Percentiles rank a stretch among this genome's conserved stretches.
Evolutionary conservation across 306 rosid genomes (phyloP).

Genomic region (Styphnolobium japonicum): DNA sequence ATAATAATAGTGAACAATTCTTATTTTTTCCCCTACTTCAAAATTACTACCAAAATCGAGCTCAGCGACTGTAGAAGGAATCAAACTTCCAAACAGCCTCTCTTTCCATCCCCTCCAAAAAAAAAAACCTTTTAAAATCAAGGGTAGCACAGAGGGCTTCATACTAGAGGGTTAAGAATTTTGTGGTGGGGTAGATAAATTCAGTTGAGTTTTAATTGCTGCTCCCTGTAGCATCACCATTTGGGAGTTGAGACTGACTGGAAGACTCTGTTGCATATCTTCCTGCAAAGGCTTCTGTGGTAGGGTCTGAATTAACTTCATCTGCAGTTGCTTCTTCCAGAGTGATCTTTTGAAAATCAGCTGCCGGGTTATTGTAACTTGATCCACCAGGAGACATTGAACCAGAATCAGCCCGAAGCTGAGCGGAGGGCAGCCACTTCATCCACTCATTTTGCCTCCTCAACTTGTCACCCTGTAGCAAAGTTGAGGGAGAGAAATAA

Average conservation of each 20-base stretch:
- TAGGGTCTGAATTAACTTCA: conserved; percentile 23
- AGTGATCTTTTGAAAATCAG: conserved; percentile 47
- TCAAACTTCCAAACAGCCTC: conserved; percentile 26
- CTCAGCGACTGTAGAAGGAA: conserved; percentile 34
- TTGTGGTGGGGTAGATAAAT: conserved; percentile 24
- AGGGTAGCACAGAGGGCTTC: not conserved
- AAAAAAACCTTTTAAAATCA: not conserved
- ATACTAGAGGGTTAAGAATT: conserved; percentile 26
- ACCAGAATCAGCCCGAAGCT: conserved; percentile 30
- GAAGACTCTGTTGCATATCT: conserved; percentile 19
- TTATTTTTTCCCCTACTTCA: conserved; percentile 43
- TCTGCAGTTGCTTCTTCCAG: conserved; percentile 34
- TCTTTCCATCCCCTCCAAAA: conserved; percentile 5
- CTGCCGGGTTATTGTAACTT: conserved; percentile 22
- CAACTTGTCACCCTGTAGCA: conserved; percentile 64
- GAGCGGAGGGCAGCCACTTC: conserved; percentile 49
- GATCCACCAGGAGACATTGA: conserved; percentile 31
- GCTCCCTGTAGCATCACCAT: conserved; percentile 34
- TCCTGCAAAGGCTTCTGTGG: conserved; percentile 23
- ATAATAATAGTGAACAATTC: conserved; percentile 23
- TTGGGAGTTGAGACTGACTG: conserved; percentile 30
- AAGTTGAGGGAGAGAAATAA: conserved; percentile 10
- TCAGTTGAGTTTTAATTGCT: conserved; percentile 16
- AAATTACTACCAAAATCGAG: conserved; percentile 51
- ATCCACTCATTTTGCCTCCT: conserved; percentile 61